Conservation (phyloP, 1,139 yeast species). For the Saccharomyces hybrid region DNA sequence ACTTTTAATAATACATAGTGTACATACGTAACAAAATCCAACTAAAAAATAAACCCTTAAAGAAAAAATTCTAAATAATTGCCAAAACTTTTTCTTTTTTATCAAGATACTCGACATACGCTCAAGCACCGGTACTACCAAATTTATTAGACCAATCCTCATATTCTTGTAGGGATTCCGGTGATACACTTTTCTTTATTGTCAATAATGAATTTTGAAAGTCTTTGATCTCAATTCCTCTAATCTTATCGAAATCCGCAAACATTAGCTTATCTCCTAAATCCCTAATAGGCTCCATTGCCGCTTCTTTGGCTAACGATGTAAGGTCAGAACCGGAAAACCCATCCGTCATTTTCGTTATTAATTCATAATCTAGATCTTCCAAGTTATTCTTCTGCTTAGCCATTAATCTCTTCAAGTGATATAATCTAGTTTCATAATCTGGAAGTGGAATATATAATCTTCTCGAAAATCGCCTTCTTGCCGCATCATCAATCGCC, state of each 20-base stretch:
- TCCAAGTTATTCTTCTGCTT: conserved; percentile 34
- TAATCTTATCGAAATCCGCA: conserved; percentile 46
- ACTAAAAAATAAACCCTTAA: neutral
- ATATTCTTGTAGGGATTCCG: conserved; percentile 44
- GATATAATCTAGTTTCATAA: conserved; percentile 46
- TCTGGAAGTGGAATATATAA: conserved; percentile 62
- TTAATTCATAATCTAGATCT: conserved; percentile 42
- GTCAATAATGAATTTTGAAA: conserved; percentile 46
- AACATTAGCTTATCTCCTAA: conserved; percentile 50
- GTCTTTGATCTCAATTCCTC: conserved; percentile 46
- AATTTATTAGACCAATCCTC: conserved; percentile 43
- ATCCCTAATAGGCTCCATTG: conserved; percentile 61
- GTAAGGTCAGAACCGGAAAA: conserved; percentile 61
- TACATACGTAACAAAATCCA: neutral
- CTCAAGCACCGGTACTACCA: conserved; percentile 34
- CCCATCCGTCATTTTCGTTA: conserved; percentile 46
- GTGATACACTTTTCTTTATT: conserved; percentile 51
- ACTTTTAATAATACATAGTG: too few species aligned
- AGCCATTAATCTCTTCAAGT: conserved; percentile 41
- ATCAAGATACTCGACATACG: neutral
- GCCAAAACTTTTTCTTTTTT: too few species aligned
- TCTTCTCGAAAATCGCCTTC: conserved; percentile 54
- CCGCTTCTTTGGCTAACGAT: conserved; percentile 62
- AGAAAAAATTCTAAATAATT: too few species aligned
- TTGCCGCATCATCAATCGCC: conserved; percentile 62